Evolutionary conservation across 1,284 basidiomycete species (phyloP).

Genomic region (Boletus smithii): DNA sequence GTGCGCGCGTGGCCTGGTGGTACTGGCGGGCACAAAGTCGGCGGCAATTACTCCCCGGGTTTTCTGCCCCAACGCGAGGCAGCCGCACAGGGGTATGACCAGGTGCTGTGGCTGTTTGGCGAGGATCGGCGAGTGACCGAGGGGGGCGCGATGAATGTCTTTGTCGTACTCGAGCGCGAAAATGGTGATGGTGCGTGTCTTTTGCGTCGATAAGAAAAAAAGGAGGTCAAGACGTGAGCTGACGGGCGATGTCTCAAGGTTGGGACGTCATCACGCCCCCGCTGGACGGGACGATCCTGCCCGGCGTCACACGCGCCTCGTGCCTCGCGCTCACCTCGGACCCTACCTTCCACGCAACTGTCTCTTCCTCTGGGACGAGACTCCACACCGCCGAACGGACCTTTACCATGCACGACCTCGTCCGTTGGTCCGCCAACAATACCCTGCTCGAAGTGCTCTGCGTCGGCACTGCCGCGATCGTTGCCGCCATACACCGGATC

Average conservation of each 20-base stretch:
- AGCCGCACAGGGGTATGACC: constrained; percentile 65
- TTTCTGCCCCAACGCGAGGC: constrained; percentile 67
- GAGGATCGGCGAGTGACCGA: constrained; percentile 38
- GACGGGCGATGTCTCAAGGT: constrained; percentile 34
- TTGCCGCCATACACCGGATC: constrained; percentile 39
- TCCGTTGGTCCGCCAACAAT: constrained; percentile 45
- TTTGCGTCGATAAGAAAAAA: background rate
- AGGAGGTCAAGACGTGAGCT: background rate
- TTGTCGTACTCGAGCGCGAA: constrained; percentile 48
- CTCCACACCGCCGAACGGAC: constrained; percentile 57
- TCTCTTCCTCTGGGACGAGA: constrained; percentile 23
- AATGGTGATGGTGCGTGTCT: constrained; percentile 39
- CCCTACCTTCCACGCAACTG: constrained; percentile 9
- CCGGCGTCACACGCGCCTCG: constrained; percentile 74
- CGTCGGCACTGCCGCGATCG: constrained; percentile 55
- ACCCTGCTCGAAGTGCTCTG: constrained; percentile 68
- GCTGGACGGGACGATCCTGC: constrained; percentile 72
- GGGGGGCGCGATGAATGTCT: constrained; percentile 65
- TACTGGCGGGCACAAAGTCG: constrained; percentile 65
- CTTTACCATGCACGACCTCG: constrained; percentile 64
- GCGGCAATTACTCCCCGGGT: constrained; percentile 67
- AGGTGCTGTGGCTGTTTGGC: constrained; percentile 56
- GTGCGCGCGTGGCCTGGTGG: constrained; percentile 86
- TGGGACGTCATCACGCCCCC: constrained; percentile 71
- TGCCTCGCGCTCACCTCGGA: constrained; percentile 58